These are phyloP conservation scores for Endothia cerciana DNA, from an alignment of 2,329 filamentous ascomycete genomes.

Conservation along the genomic window DNA sequence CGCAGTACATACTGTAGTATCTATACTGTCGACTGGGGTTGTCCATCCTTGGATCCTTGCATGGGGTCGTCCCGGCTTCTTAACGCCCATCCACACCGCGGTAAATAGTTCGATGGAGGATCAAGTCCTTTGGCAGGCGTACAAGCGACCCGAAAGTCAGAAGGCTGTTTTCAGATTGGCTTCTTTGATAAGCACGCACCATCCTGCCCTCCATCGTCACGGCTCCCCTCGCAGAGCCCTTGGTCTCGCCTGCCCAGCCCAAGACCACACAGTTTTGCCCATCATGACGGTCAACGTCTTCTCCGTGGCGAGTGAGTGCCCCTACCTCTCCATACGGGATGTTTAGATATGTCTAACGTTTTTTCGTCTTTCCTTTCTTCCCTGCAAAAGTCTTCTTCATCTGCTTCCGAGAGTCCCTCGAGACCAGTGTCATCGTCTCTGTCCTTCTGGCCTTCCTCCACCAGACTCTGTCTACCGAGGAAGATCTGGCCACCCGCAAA, in stretches of 20 bases:
- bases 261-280: not conserved
- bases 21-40: not conserved
- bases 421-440: slow-evolving; percentile 80
- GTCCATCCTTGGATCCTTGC: not conserved
- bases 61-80: not conserved
- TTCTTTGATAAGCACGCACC: not conserved
- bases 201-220: not conserved
- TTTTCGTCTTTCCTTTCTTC: too few species aligned
- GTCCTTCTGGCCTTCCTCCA: slow-evolving; percentile 82
- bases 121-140: not conserved
- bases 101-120: not conserved
- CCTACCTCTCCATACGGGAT: not conserved
- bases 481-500: slow-evolving; percentile 66
- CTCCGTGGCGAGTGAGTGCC: not conserved
- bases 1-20: not conserved
- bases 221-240: not conserved
- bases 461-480: slow-evolving; percentile 71
- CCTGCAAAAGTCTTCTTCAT: not conserved
- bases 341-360: not conserved
- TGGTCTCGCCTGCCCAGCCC: not conserved
- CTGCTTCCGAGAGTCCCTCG: slow-evolving; percentile 76
- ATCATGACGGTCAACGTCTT: not conserved
- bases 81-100: not conserved
- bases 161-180: not conserved
- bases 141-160: not conserved